Percentiles rank a stretch among this genome's conserved stretches.
These are phyloP conservation scores for Hypoxylon fragiforme DNA, from an alignment of 495 filamentous ascomycete species.

Conservation along the genomic window DNA sequence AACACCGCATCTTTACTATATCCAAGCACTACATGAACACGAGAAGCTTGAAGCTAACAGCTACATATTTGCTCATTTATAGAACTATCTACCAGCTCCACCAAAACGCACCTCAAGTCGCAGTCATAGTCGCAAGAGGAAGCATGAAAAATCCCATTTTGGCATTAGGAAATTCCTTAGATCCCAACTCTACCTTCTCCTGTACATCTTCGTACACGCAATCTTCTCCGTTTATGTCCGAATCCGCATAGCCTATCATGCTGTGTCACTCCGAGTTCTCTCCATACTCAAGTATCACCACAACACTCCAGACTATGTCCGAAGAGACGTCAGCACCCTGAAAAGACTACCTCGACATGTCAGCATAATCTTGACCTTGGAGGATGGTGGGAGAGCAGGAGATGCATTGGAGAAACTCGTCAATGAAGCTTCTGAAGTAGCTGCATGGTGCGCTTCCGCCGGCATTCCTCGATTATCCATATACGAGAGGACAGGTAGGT, in stretches of 20 bases:
- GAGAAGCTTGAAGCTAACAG: too few relatives aligned
- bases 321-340: constrained; percentile 78
- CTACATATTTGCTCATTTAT: too few relatives aligned
- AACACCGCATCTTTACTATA: constrained; percentile 4
- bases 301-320: constrained; percentile 86
- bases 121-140: constrained; percentile 30
- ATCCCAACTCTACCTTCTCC: constrained; percentile 65
- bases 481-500: constrained; percentile 84
- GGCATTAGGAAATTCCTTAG: constrained; percentile 70
- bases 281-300: constrained; percentile 90
- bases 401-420: constrained; percentile 77
- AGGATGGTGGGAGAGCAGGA: constrained; percentile 66
- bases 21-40: too few relatives aligned
- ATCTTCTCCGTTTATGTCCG: constrained; percentile 87
- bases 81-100: constrained; percentile 73
- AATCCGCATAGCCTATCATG: constrained; percentile 75
- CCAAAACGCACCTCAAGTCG: constrained; percentile 42
- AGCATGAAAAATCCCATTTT: constrained; percentile 43
- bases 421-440: constrained; percentile 86
- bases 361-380: constrained; percentile 79
- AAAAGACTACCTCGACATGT: constrained; percentile 77
- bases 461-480: constrained; percentile 84
- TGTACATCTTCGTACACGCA: constrained; percentile 74
- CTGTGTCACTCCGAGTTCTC: constrained; percentile 70
- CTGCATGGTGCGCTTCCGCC: constrained; percentile 86